Percentiles rank a stretch among this genome's conserved stretches.
Evolutionary conservation across 768 basidiomycete species (phyloP).

Genomic region (Coprinopsis sp.): DNA sequence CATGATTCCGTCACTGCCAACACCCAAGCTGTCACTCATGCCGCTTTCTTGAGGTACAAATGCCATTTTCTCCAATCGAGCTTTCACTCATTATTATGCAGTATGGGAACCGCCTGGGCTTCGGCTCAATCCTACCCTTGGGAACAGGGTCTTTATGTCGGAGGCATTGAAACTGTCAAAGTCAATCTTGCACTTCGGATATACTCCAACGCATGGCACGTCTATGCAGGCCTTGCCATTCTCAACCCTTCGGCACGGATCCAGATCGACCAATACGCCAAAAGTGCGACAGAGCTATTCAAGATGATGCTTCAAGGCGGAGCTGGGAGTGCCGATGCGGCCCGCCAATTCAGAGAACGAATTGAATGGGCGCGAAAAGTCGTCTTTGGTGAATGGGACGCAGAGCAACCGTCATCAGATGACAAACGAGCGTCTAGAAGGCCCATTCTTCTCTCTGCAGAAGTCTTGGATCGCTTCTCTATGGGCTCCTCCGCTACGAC

Average conservation of each 20-base stretch:
- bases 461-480: slow-evolving; percentile 85
- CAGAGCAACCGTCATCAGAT: slow-evolving; percentile 5
- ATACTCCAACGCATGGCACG: slow-evolving; percentile 97
- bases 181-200: slow-evolving; percentile 96
- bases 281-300: slow-evolving; percentile 82
- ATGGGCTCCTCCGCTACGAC: slow-evolving; percentile 44
- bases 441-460: slow-evolving; percentile 80
- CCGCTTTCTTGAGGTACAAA: slow-evolving; percentile 85
- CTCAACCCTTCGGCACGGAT: slow-evolving; percentile 80
- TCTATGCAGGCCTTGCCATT: slow-evolving; percentile 98
- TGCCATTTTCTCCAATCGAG: background rate
- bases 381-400: slow-evolving; percentile 60
- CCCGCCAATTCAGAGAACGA: slow-evolving; percentile 56
- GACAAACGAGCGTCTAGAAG: slow-evolving; percentile 29
- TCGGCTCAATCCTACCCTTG: slow-evolving; percentile 78
- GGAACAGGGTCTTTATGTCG: slow-evolving; percentile 93
- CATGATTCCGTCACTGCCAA: slow-evolving; percentile 97
- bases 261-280: slow-evolving; percentile 91
- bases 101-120: slow-evolving; percentile 98
- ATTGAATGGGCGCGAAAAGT: slow-evolving; percentile 67
- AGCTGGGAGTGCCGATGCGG: slow-evolving; percentile 31
- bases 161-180: slow-evolving; percentile 97
- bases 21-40: slow-evolving; percentile 97
- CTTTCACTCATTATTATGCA: slow-evolving; percentile 23
- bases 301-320: slow-evolving; percentile 84